phyloP scores from a whole-genome alignment of 1,284 basidiomycete species.

The Pyrrhoderma noxium region DNA sequence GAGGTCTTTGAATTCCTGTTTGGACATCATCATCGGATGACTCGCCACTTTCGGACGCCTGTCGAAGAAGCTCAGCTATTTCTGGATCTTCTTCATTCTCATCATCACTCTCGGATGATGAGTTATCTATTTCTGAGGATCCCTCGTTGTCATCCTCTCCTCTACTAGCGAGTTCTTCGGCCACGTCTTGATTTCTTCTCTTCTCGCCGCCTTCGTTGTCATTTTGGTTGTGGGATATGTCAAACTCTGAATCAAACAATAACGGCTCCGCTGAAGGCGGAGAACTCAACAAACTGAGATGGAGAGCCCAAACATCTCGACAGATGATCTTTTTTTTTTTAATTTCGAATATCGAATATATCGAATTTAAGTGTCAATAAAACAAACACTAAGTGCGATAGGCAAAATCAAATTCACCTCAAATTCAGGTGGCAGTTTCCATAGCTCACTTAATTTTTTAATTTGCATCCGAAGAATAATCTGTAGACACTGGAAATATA shows the following conservation, averaged over 20 bases:
- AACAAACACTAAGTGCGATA: too few relatives aligned
- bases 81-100: conserved; percentile 28
- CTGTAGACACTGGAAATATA: conserved; percentile 79
- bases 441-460: conserved; percentile 49
- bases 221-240: background rate
- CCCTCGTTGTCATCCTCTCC: conserved; percentile 21
- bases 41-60: conserved; percentile 39
- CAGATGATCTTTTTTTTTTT: conserved; percentile 53
- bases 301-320: conserved; percentile 75
- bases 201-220: background rate
- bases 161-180: conserved; percentile 16
- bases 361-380: too few relatives aligned
- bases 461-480: conserved; percentile 72
- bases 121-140: background rate
- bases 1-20: background rate
- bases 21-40: conserved; percentile 36
- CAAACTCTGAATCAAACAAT: conserved; percentile 30
- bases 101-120: conserved; percentile 10
- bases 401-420: too few relatives aligned
- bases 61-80: conserved; percentile 45
- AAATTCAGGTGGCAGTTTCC: conserved; percentile 71
- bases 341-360: background rate
- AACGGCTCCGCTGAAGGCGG: conserved; percentile 58
- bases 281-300: conserved; percentile 56
- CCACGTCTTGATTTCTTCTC: conserved; percentile 17